Conservation (phyloP, 768 basidiomycete species). For the Candolleomyces efflorescens region DNA sequence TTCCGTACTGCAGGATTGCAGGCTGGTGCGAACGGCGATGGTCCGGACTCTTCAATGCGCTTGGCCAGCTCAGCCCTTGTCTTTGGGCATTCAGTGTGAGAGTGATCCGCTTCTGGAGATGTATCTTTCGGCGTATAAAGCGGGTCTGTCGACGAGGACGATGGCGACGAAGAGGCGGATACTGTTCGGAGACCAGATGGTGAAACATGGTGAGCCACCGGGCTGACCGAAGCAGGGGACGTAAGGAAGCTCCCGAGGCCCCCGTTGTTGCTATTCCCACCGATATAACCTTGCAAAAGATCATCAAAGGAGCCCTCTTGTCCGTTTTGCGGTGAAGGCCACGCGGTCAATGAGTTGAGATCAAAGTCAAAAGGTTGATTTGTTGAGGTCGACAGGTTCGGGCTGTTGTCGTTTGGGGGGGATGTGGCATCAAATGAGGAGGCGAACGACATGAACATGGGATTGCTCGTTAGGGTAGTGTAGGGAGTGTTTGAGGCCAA, state of each 20-base stretch:
- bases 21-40: slow-evolving; percentile 51
- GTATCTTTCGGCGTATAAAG: slow-evolving; percentile 31
- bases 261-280: slow-evolving; percentile 16
- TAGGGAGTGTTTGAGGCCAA: slow-evolving; percentile 47
- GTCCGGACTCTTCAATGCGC: slow-evolving; percentile 49
- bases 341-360: slow-evolving; percentile 41
- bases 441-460: slow-evolving; percentile 81
- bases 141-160: slow-evolving; percentile 30
- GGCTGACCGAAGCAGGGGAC: slow-evolving; percentile 45
- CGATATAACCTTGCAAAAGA: slow-evolving; percentile 37
- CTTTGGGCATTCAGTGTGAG: slow-evolving; percentile 15
- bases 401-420: slow-evolving; percentile 16
- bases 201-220: slow-evolving; percentile 45
- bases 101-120: slow-evolving; percentile 15
- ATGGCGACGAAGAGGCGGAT: slow-evolving; percentile 39
- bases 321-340: slow-evolving; percentile 30
- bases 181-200: slow-evolving; percentile 17
- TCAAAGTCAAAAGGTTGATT: slow-evolving; percentile 39
- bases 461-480: slow-evolving; percentile 81
- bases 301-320: slow-evolving; percentile 44
- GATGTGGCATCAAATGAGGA: slow-evolving; percentile 46
- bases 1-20: slow-evolving; percentile 30
- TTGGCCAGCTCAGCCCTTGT: slow-evolving; percentile 32
- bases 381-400: slow-evolving; percentile 12
- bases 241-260: slow-evolving; percentile 25